phyloP scores from a whole-genome alignment of 2,329 filamentous ascomycete species.

The Xylaria sp. region DNA sequence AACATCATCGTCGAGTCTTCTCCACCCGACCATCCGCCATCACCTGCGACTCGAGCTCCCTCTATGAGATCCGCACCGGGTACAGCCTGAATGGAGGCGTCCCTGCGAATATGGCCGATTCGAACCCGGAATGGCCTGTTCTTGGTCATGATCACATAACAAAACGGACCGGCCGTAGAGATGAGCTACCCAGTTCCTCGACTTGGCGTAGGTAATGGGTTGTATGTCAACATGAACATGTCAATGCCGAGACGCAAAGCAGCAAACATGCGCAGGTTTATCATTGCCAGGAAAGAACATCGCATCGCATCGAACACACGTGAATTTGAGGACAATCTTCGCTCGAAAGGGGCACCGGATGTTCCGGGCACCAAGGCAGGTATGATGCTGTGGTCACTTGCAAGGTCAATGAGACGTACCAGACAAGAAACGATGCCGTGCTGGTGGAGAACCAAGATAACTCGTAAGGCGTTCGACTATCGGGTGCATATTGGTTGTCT shows the following conservation, averaged over 20 bases:
- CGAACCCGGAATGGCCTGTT: conserved; percentile 20
- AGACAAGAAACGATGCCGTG: conserved; percentile 4
- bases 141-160: conserved; percentile 5
- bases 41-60: conserved; percentile 22
- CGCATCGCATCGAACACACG: conserved; percentile 27
- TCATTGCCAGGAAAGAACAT: conserved; percentile 23
- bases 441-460: conserved; percentile 3
- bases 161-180: conserved; percentile 9
- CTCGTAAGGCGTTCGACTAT: conserved; percentile 4
- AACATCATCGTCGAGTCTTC: conserved; percentile 27
- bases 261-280: conserved; percentile 1
- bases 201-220: conserved; percentile 6
- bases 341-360: conserved; percentile 23
- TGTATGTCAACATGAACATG: conserved; percentile 10
- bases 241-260: conserved; percentile 27
- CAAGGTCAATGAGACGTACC: conserved; percentile 1
- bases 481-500: conserved; percentile 2
- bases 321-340: conserved; percentile 26
- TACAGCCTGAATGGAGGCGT: conserved; percentile 21
- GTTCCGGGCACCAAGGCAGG: conserved; percentile 24
- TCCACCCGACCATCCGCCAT: conserved; percentile 29
- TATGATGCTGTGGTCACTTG: conserved; percentile 19
- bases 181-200: not conserved
- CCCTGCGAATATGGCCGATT: conserved; percentile 17
- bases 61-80: not conserved